Evolutionary conservation across 164 flowering plant genomes (phyloP).

Genomic region (Tetracentron sinense): DNA sequence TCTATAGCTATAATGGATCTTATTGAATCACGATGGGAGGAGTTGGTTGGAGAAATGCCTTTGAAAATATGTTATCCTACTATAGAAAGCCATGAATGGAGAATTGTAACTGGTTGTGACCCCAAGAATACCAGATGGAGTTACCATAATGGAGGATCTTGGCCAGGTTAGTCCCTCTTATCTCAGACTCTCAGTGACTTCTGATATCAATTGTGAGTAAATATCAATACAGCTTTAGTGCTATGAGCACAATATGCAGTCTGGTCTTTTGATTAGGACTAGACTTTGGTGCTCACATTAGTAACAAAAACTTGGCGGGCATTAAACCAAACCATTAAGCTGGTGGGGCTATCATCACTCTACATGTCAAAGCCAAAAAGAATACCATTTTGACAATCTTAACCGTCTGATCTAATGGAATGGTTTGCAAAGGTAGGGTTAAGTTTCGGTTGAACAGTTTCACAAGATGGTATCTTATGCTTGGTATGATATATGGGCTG

Average conservation of each 20-base stretch:
- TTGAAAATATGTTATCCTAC: constrained; percentile 11
- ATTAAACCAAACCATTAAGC: background rate
- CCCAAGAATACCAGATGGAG: constrained; percentile 19
- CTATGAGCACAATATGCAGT: background rate
- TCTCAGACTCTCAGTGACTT: background rate
- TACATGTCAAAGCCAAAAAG: background rate
- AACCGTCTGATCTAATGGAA: background rate
- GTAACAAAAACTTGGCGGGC: too few relatives aligned
- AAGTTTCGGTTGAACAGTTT: background rate
- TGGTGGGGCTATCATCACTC: background rate
- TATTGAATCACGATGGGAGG: constrained; percentile 14
- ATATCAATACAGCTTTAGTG: background rate
- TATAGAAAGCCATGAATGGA: constrained; percentile 13
- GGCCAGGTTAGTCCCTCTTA: constrained; percentile 8
- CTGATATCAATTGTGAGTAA: background rate
- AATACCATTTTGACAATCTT: background rate
- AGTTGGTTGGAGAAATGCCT: constrained; percentile 15
- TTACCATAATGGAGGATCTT: constrained; percentile 18
- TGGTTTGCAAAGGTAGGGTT: background rate
- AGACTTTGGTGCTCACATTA: background rate
- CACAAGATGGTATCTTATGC: background rate
- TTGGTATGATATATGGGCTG: background rate
- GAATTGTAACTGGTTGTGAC: constrained; percentile 16
- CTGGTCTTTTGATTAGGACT: background rate
- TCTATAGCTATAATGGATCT: constrained; percentile 15